These are phyloP conservation scores for Mycotypha africana DNA, from an alignment of 371 early-diverging fungal species.

Conservation along the genomic window DNA sequence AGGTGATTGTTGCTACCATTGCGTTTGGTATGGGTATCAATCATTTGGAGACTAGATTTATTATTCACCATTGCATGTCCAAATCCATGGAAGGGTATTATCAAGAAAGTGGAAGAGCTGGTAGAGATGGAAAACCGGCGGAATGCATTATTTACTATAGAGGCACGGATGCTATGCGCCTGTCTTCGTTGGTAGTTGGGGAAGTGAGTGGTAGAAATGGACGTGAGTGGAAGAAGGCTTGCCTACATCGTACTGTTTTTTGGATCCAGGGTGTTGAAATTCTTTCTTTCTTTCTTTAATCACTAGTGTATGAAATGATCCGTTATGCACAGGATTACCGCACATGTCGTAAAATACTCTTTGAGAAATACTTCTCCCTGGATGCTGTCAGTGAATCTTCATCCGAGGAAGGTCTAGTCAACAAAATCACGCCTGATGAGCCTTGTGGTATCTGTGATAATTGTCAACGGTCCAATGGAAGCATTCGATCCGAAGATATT, in stretches of 20 bases:
- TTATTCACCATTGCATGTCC: constrained; percentile 82
- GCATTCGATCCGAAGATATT: constrained; percentile 27
- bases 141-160: constrained; percentile 79
- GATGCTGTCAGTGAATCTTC: constrained; percentile 11
- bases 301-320: constrained; percentile 55
- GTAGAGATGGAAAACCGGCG: constrained; percentile 62
- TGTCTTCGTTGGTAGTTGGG: constrained; percentile 59
- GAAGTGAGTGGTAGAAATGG: constrained; percentile 58
- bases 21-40: constrained; percentile 92
- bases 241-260: too few relatives aligned
- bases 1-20: constrained; percentile 84
- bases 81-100: constrained; percentile 89
- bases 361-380: constrained; percentile 58
- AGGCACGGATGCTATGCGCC: constrained; percentile 54
- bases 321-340: constrained; percentile 59
- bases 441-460: constrained; percentile 54
- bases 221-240: too few relatives aligned
- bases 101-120: constrained; percentile 93
- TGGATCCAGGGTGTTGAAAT: too few relatives aligned
- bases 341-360: constrained; percentile 61
- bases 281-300: too few relatives aligned
- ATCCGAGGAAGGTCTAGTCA: constrained; percentile 19
- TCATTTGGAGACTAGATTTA: constrained; percentile 80
- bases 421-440: constrained; percentile 28
- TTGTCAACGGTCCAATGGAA: constrained; percentile 21